Evolutionary conservation across 108 stramenopile species (phyloP).

Genomic region (Cyclostephanos tholiformis): DNA sequence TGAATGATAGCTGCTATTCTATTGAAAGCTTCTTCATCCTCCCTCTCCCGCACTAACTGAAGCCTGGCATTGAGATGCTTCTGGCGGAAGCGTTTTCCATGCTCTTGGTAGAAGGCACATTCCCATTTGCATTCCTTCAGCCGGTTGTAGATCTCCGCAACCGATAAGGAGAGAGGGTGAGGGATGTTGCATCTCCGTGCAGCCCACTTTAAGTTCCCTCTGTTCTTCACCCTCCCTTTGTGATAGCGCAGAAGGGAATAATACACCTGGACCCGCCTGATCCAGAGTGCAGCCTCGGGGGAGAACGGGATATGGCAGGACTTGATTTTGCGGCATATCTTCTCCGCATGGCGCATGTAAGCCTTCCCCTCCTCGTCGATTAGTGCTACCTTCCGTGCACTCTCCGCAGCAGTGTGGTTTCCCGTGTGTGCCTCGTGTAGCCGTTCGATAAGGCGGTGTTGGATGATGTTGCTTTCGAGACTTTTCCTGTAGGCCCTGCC

Average conservation of each 20-base stretch:
- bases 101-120: slow-evolving; percentile 1
- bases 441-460: background rate
- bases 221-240: background rate
- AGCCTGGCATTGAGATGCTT: too few relatives aligned
- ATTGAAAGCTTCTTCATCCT: too few relatives aligned
- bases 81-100: too few relatives aligned
- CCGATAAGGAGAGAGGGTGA: background rate
- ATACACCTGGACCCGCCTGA: background rate
- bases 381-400: background rate
- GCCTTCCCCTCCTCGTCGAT: too few relatives aligned
- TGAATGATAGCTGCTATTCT: too few relatives aligned
- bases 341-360: too few relatives aligned
- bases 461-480: background rate
- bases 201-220: too few relatives aligned
- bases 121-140: background rate
- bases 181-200: too few relatives aligned
- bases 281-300: background rate
- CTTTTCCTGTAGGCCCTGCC: background rate
- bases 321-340: too few relatives aligned
- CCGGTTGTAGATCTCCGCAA: background rate
- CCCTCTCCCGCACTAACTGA: too few relatives aligned
- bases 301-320: too few relatives aligned
- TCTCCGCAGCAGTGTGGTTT: background rate
- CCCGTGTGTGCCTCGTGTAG: background rate
- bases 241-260: background rate